These are phyloP conservation scores for Dactylellina drechsleri DNA, from an alignment of 2,329 filamentous ascomycete genomes.

Conservation along the genomic window DNA sequence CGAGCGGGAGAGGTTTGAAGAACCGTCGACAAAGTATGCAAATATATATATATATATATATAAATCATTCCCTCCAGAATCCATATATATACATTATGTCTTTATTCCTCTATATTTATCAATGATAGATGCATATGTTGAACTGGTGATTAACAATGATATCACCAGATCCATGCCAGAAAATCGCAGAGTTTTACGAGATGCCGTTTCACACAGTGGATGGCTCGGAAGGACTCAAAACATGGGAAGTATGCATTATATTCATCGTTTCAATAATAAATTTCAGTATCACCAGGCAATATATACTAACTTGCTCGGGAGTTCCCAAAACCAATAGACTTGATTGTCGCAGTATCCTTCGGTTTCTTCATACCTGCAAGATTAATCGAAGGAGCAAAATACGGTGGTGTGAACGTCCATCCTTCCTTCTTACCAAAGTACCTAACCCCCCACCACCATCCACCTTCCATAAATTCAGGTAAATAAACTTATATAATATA, in stretches of 20 bases:
- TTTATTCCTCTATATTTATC: too few species aligned
- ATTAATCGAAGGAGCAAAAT: constrained; percentile 75
- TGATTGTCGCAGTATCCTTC: constrained; percentile 93
- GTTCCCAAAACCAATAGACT: constrained; percentile 67
- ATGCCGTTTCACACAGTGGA: constrained; percentile 79
- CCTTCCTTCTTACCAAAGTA: constrained; percentile 89
- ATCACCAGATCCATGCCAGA: constrained; percentile 76
- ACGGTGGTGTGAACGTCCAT: constrained; percentile 92
- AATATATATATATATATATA: too few species aligned
- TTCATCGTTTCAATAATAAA: neutral
- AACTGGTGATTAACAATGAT: too few species aligned
- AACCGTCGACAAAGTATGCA: constrained; percentile 60
- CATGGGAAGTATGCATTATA: constrained; percentile 74
- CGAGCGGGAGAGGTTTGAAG: constrained; percentile 78
- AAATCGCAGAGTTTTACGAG: constrained; percentile 70
- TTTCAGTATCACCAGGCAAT: neutral
- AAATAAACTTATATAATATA: constrained; percentile 21
- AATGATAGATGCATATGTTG: too few species aligned
- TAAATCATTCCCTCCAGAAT: neutral
- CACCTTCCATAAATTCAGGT: neutral
- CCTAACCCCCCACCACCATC: constrained; percentile 3
- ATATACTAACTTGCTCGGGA: constrained; percentile 23
- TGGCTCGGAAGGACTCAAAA: constrained; percentile 72
- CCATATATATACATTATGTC: neutral
- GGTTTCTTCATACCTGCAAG: constrained; percentile 85